These are phyloP conservation scores for Leccinellum albellum DNA, from an alignment of 768 basidiomycete genomes.

Conservation along the genomic window DNA sequence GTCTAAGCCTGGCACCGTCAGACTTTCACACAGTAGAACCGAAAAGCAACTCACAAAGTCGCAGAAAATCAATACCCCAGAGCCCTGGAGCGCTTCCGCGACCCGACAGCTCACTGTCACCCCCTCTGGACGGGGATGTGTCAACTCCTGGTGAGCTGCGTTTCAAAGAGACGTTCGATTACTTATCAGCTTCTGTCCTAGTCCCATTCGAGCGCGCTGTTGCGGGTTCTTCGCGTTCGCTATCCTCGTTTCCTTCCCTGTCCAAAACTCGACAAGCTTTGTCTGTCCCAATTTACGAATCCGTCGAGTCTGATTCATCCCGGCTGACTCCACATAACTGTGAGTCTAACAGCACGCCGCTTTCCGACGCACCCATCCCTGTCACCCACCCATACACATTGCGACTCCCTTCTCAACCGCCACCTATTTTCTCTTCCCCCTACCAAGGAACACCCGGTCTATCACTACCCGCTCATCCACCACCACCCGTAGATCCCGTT, in stretches of 20 bases:
- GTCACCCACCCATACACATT: constrained; percentile 22
- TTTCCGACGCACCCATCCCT: constrained; percentile 14
- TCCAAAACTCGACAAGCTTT: constrained; percentile 8
- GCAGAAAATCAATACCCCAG: constrained; percentile 6
- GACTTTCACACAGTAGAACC: constrained; percentile 3
- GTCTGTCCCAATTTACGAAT: constrained; percentile 3
- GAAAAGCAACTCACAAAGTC: constrained; percentile 7
- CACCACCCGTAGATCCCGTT: constrained; percentile 23
- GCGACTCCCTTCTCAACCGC: constrained; percentile 17
- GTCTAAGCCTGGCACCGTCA: constrained; percentile 7
- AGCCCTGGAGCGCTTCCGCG: background rate
- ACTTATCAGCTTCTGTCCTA: constrained; percentile 8
- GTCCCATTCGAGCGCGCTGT: constrained; percentile 5
- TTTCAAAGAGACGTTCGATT: background rate
- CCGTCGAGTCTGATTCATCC: constrained; percentile 7
- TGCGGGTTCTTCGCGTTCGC: constrained; percentile 10
- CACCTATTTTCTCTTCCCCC: constrained; percentile 16
- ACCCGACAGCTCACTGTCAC: background rate
- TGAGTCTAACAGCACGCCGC: constrained; percentile 1
- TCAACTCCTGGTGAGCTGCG: constrained; percentile 13
- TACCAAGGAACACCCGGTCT: constrained; percentile 11
- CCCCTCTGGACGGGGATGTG: background rate
- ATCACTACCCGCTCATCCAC: constrained; percentile 29
- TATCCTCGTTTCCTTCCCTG: constrained; percentile 2
- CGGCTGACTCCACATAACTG: background rate